These are phyloP conservation scores for Allantophomopsis cytisporea DNA, from an alignment of 2,329 filamentous ascomycete species.

Conservation along the genomic window DNA sequence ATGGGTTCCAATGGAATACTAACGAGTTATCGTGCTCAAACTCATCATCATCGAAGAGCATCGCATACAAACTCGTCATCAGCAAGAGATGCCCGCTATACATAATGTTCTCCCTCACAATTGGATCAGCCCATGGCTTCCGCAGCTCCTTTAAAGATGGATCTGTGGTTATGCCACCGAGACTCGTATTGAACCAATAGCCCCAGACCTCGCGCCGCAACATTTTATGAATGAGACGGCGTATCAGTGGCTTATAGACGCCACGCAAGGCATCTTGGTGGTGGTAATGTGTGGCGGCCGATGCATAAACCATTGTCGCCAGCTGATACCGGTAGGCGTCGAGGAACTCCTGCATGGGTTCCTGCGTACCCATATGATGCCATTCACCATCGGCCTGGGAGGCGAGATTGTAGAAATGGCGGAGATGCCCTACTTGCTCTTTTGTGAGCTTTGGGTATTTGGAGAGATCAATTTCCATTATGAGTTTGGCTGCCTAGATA, in stretches of 20 bases:
- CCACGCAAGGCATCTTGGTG: conserved; percentile 20
- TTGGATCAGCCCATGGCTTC: conserved; percentile 26
- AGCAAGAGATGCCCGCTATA: conserved; percentile 25
- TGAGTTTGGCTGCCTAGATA: no score
- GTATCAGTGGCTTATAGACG: conserved; percentile 20
- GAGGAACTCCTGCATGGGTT: conserved; percentile 17
- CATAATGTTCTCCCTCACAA: conserved; percentile 27
- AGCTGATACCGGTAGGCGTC: conserved; percentile 25
- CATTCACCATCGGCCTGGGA: conserved; percentile 16
- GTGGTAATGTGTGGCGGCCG: conserved; percentile 23
- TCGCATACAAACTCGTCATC: conserved; percentile 24
- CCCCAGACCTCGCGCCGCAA: conserved; percentile 25
- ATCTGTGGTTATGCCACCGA: conserved; percentile 19
- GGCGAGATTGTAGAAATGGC: conserved; percentile 21
- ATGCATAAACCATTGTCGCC: conserved; percentile 25
- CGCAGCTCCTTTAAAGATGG: conserved; percentile 23
- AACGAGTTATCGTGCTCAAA: conserved; percentile 20
- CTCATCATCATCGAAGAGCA: conserved; percentile 26
- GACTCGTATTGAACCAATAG: conserved; percentile 26
- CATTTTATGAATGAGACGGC: conserved; percentile 25
- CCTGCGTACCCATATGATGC: conserved; percentile 19
- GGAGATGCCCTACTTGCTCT: conserved; percentile 20
- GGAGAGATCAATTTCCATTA: neutral
- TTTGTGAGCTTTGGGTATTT: neutral
- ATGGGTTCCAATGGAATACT: conserved; percentile 23